Evolutionary conservation across 2,329 filamentous ascomycete genomes (phyloP).

Genomic region (Clathrospora elynae): DNA sequence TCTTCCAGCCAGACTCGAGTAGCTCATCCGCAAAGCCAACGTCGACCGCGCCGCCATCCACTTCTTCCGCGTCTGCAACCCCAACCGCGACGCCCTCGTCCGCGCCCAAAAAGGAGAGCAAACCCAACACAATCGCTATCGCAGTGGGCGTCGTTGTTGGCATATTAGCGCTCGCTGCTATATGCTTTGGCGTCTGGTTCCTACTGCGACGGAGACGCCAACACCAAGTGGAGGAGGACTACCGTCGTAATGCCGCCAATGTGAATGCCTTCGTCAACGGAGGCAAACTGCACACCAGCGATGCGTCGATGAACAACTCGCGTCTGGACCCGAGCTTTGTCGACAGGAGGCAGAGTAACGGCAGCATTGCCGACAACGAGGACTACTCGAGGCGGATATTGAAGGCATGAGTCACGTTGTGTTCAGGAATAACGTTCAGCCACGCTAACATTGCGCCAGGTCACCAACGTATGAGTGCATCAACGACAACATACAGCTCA

Average conservation of each 20-base stretch:
- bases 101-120: conserved; percentile 43
- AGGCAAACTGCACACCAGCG: conserved; percentile 66
- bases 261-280: conserved; percentile 73
- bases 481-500: conserved; percentile 13
- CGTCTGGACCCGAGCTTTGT: conserved; percentile 83
- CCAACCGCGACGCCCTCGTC: conserved; percentile 33
- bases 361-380: conserved; percentile 95
- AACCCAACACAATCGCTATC: conserved; percentile 78
- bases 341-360: conserved; percentile 84
- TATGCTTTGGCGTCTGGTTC: conserved; percentile 72
- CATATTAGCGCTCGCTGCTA: conserved; percentile 69
- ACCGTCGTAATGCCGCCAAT: conserved; percentile 77
- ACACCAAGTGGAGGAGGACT: conserved; percentile 79
- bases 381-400: conserved; percentile 96
- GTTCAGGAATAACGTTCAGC: background rate
- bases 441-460: conserved; percentile 30
- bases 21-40: conserved; percentile 29
- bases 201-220: conserved; percentile 77
- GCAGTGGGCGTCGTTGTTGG: conserved; percentile 87
- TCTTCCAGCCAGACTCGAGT: conserved; percentile 31
- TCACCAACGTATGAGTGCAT: conserved; percentile 43
- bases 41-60: conserved; percentile 22
- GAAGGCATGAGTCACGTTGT: conserved; percentile 64
- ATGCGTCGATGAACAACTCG: conserved; percentile 75
- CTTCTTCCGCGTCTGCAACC: conserved; percentile 19